Evolutionary conservation across 116 monocot species (phyloP).

Genomic region (Dioscorea cayenensis): DNA sequence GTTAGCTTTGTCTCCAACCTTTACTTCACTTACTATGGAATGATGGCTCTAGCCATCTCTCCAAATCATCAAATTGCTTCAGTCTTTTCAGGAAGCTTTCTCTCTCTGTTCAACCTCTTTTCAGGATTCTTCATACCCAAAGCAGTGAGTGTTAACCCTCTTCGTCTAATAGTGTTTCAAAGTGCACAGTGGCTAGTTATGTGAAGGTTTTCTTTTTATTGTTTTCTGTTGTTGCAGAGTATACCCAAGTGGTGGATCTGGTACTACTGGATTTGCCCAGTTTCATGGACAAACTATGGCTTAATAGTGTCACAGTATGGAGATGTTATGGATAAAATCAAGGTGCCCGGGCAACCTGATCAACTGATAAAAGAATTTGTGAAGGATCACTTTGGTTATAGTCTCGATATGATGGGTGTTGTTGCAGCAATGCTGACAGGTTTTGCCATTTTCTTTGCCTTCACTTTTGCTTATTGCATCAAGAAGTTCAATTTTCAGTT

Average conservation of each 20-base stretch:
- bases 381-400: constrained; percentile 9
- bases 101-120: constrained; percentile 8
- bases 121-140: constrained; percentile 13
- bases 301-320: constrained; percentile 12
- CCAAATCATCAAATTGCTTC: constrained; percentile 13
- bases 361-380: constrained; percentile 10
- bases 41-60: constrained; percentile 13
- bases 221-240: background rate
- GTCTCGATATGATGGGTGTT: constrained; percentile 8
- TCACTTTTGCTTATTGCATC: constrained; percentile 11
- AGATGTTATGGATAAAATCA: constrained; percentile 5
- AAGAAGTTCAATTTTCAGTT: constrained; percentile 5
- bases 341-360: constrained; percentile 3
- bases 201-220: background rate
- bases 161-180: background rate
- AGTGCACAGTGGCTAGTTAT: background rate
- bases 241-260: constrained; percentile 15
- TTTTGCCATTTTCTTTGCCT: constrained; percentile 6
- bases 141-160: constrained; percentile 6
- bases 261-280: constrained; percentile 19
- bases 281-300: constrained; percentile 15
- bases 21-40: constrained; percentile 16
- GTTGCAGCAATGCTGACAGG: constrained; percentile 4
- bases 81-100: constrained; percentile 7
- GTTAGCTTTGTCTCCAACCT: constrained; percentile 8